These are phyloP conservation scores for Crotalaria pallida DNA, from an alignment of 306 rosid species.

Conservation along the genomic window DNA sequence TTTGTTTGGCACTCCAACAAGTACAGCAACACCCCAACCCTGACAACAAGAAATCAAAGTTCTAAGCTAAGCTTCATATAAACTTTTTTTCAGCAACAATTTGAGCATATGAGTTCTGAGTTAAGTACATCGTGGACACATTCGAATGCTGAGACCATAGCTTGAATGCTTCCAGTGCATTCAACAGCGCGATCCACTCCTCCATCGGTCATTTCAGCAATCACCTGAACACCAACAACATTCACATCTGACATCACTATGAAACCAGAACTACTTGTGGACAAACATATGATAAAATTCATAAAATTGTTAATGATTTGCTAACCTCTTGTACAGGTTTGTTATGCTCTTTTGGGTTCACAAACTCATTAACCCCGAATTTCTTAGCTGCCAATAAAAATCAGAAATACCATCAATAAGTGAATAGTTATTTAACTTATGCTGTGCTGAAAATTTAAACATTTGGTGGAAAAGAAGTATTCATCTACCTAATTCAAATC, in stretches of 20 bases:
- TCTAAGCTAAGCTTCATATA: not conserved
- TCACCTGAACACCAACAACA: constrained; percentile 44
- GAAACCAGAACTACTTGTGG: not conserved
- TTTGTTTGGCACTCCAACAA: constrained; percentile 84
- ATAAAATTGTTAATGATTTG: not conserved
- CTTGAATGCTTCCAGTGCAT: constrained; percentile 84
- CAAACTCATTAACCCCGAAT: constrained; percentile 79
- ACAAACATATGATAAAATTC: not conserved
- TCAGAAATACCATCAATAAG: not conserved
- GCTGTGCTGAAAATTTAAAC: not conserved
- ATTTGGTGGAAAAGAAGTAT: not conserved
- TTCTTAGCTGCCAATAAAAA: constrained; percentile 59
- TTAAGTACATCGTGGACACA: constrained; percentile 76
- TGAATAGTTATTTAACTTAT: not conserved
- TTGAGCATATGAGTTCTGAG: not conserved
- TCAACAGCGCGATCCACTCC: constrained; percentile 90
- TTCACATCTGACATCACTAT: constrained; percentile 10
- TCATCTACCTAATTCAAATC: constrained; percentile 63
- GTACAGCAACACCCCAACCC: constrained; percentile 98
- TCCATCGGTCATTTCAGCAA: constrained; percentile 80
- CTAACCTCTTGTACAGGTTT: constrained; percentile 81
- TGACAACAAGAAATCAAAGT: constrained; percentile 16
- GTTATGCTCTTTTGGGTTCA: constrained; percentile 81
- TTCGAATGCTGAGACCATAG: constrained; percentile 90
- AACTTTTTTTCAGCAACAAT: not conserved